Evolutionary conservation across 768 basidiomycete species (phyloP).

Genomic region (Saitozyma sp.): DNA sequence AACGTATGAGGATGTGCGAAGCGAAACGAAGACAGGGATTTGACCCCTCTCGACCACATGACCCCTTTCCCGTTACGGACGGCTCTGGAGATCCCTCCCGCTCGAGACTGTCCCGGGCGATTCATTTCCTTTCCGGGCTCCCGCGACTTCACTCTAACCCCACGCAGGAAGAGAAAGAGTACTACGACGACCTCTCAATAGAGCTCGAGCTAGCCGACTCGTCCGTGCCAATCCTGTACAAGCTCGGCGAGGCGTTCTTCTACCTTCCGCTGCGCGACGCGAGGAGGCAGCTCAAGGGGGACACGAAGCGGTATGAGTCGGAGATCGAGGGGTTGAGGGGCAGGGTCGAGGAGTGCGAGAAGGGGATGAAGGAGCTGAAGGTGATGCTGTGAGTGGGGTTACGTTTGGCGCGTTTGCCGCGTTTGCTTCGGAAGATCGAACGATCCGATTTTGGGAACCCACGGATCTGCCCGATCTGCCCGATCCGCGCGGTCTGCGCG

Average conservation of each 20-base stretch:
- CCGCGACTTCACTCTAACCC: not conserved
- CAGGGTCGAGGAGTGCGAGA: slow-evolving; percentile 47
- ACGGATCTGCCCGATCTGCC: not conserved
- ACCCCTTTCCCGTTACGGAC: no score
- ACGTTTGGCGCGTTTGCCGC: not conserved
- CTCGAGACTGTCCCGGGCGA: not conserved
- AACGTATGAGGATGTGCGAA: no score
- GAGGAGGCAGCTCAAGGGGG: slow-evolving; percentile 41
- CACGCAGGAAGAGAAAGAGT: slow-evolving; percentile 88
- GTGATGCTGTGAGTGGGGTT: slow-evolving; percentile 45
- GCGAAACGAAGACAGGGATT: no score
- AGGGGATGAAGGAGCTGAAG: slow-evolving; percentile 52
- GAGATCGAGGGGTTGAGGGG: slow-evolving; percentile 40
- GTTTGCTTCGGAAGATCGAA: not conserved
- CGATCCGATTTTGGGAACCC: not conserved
- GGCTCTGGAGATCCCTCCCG: not conserved
- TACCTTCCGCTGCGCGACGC: slow-evolving; percentile 73
- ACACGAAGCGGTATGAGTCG: slow-evolving; percentile 36
- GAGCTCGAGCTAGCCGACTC: slow-evolving; percentile 90
- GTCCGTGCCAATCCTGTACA: slow-evolving; percentile 80
- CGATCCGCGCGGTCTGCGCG: not conserved
- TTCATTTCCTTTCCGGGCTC: no score
- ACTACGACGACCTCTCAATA: slow-evolving; percentile 80
- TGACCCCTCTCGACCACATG: no score
- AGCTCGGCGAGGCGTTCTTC: slow-evolving; percentile 83